Conservation (phyloP, 225 moss, liverwort and hornwort species). For the Straminergon stramineum region DNA sequence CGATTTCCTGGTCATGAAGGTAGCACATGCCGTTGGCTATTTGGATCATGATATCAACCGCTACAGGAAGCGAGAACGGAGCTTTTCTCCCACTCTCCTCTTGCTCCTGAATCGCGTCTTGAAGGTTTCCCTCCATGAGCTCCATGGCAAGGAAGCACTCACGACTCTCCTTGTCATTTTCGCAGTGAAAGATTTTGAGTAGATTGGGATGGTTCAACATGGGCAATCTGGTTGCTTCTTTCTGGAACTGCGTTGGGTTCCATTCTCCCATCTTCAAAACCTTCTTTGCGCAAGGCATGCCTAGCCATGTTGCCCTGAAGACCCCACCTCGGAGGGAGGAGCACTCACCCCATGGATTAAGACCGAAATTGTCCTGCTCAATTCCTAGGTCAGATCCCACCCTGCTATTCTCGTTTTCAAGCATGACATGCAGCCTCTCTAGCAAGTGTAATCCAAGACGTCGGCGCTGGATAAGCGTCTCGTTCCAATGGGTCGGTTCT, state of each 20-base stretch:
- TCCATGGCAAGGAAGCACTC: constrained; percentile 30
- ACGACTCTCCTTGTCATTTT: neutral
- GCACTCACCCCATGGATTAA: constrained; percentile 2
- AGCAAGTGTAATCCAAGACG: constrained; percentile 26
- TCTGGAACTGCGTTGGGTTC: neutral
- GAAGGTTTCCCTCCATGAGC: constrained; percentile 25
- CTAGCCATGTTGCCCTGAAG: constrained; percentile 21
- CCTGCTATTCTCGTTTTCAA: neutral
- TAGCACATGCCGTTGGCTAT: constrained; percentile 37
- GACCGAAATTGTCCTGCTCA: neutral
- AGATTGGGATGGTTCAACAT: constrained; percentile 23
- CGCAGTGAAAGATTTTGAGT: constrained; percentile 16
- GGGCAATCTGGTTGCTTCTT: neutral
- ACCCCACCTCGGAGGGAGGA: neutral
- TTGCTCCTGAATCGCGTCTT: constrained; percentile 9
- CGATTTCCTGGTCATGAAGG: constrained; percentile 22
- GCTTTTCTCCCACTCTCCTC: neutral
- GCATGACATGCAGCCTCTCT: constrained; percentile 3
- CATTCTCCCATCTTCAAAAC: neutral
- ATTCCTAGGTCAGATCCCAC: constrained; percentile 1
- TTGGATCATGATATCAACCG: constrained; percentile 31
- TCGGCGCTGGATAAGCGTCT: constrained; percentile 4
- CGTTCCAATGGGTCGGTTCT: neutral
- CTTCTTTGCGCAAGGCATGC: constrained; percentile 34
- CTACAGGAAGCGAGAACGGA: constrained; percentile 10